phyloP scores from a whole-genome alignment of 306 rosid species.

The Inga laurina region DNA sequence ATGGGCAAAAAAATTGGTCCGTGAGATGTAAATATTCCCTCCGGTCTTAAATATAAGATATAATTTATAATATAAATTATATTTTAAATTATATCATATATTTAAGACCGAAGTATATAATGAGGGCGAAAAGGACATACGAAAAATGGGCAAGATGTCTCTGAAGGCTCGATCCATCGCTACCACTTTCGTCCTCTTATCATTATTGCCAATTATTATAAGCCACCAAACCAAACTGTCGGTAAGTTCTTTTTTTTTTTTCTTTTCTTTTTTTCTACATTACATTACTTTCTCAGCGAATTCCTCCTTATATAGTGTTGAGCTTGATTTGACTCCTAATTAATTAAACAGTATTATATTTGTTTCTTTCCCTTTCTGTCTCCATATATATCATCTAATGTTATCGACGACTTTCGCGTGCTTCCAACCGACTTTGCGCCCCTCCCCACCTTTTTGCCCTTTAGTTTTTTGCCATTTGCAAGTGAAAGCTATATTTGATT shows the following conservation, averaged over 20 bases:
- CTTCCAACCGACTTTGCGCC: conserved; percentile 32
- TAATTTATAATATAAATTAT: too few species aligned
- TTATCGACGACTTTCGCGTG: conserved; percentile 1
- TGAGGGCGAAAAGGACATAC: background rate
- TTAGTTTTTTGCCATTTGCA: background rate
- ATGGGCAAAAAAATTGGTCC: too few species aligned
- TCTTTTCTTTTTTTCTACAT: background rate
- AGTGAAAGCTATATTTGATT: background rate
- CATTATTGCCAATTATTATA: conserved; percentile 35
- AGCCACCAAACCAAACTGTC: conserved; percentile 13
- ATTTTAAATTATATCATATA: too few species aligned
- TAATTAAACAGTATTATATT: background rate
- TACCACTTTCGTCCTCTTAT: conserved; percentile 19
- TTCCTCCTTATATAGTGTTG: background rate
- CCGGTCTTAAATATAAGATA: too few species aligned
- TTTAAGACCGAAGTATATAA: too few species aligned
- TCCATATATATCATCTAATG: conserved; percentile 10
- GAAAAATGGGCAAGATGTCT: background rate
- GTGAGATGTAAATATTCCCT: too few species aligned
- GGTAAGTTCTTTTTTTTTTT: background rate
- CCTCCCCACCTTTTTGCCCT: background rate
- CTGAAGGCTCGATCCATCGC: conserved; percentile 16
- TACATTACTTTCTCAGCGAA: background rate
- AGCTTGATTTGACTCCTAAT: background rate
- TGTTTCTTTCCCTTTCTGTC: conserved; percentile 25